Conservation (phyloP, 2,329 filamentous ascomycete genomes). For the Chaetomiaceae sp. region DNA sequence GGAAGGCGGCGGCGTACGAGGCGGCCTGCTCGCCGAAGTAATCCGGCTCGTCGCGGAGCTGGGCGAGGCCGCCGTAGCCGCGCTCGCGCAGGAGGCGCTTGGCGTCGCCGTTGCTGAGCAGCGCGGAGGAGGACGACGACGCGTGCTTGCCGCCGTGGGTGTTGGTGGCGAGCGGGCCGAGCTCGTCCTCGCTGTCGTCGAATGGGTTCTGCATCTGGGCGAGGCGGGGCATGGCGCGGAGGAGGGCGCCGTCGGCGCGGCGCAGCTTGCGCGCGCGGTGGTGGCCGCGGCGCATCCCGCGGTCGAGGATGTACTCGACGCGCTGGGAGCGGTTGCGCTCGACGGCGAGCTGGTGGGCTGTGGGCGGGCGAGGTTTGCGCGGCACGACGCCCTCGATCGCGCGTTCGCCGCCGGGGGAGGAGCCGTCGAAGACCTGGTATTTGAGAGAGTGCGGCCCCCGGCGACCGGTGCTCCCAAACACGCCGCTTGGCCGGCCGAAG, state of each 20-base stretch:
- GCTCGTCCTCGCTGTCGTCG: conserved; percentile 60
- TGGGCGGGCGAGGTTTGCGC: conserved; percentile 66
- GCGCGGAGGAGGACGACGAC: not conserved
- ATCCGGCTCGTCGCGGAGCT: conserved; percentile 55
- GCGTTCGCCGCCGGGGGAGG: conserved; percentile 50
- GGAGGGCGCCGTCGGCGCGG: conserved; percentile 58
- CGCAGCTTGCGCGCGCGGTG: conserved; percentile 56
- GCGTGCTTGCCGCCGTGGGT: conserved; percentile 27
- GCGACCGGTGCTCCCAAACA: conserved; percentile 33
- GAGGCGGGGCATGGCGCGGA: conserved; percentile 60
- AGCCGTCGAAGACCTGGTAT: conserved; percentile 54
- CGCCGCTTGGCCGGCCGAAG: conserved; percentile 30
- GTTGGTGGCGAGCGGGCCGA: conserved; percentile 34
- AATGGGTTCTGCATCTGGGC: conserved; percentile 50
- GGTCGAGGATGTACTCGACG: conserved; percentile 75
- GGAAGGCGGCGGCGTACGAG: conserved; percentile 59
- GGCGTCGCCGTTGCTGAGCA: conserved; percentile 18
- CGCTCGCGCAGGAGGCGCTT: conserved; percentile 47
- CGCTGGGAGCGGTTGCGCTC: conserved; percentile 71
- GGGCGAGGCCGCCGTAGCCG: conserved; percentile 59
- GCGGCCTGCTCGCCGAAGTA: conserved; percentile 72
- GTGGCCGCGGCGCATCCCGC: conserved; percentile 63
- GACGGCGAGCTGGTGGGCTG: conserved; percentile 74
- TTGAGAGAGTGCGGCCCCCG: conserved; percentile 47
- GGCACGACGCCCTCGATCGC: conserved; percentile 50